phyloP scores from a whole-genome alignment of 2,329 filamentous ascomycete genomes.

The Penicillium aurantiogriseum region DNA sequence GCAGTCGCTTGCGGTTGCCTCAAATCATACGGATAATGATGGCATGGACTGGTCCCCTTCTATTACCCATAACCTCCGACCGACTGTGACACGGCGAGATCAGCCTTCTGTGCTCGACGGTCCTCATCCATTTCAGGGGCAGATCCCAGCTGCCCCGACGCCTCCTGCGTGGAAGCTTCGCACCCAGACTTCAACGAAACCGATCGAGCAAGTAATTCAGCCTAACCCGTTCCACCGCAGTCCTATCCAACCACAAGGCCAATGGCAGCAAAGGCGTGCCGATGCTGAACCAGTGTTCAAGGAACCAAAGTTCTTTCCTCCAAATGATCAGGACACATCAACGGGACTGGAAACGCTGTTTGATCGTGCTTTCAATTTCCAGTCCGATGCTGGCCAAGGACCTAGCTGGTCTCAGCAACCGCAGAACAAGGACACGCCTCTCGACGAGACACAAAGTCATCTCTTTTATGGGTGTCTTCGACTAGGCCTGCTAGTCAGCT shows the following conservation, averaged over 20 bases:
- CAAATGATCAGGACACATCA: slow-evolving; percentile 40
- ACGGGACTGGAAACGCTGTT: slow-evolving; percentile 50
- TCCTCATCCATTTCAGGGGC: slow-evolving; percentile 46
- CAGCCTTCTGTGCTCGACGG: slow-evolving; percentile 31
- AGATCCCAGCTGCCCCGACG: slow-evolving; percentile 41
- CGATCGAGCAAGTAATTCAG: slow-evolving; percentile 36
- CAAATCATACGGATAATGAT: slow-evolving; percentile 43
- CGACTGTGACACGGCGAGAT: slow-evolving; percentile 32
- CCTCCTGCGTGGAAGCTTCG: slow-evolving; percentile 43
- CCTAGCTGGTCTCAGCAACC: slow-evolving; percentile 20
- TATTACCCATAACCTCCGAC: slow-evolving; percentile 35
- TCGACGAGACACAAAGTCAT: slow-evolving; percentile 14
- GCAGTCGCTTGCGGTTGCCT: slow-evolving; percentile 28
- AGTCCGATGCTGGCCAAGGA: slow-evolving; percentile 29
- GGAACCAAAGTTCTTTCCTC: slow-evolving; percentile 48
- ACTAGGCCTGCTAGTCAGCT: slow-evolving; percentile 30
- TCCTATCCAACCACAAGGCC: slow-evolving; percentile 25
- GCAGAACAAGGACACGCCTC: slow-evolving; percentile 6
- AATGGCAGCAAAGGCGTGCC: slow-evolving; percentile 18
- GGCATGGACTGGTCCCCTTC: slow-evolving; percentile 55
- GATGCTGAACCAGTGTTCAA: slow-evolving; percentile 38
- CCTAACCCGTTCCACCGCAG: slow-evolving; percentile 40
- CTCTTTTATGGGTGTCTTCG: slow-evolving; percentile 32
- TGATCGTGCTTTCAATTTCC: slow-evolving; percentile 45
- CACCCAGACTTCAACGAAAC: slow-evolving; percentile 33